These are phyloP conservation scores for Ceratocystis ficicola DNA, from an alignment of 2,329 filamentous ascomycete genomes.

Conservation along the genomic window DNA sequence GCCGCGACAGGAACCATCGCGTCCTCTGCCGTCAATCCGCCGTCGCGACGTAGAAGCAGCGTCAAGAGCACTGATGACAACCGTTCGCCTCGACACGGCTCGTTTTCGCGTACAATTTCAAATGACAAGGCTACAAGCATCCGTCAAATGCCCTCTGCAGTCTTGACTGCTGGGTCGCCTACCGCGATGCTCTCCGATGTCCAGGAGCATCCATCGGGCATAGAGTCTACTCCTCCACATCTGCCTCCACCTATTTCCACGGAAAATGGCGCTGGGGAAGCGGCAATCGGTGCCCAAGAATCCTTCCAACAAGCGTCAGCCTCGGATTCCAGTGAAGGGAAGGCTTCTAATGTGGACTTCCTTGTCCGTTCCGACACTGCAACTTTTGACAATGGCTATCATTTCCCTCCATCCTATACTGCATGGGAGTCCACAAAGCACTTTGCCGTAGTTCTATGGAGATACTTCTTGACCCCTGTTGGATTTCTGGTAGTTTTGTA, in stretches of 20 bases:
- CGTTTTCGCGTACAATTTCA: conserved; percentile 13
- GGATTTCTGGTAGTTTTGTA: conserved; percentile 71
- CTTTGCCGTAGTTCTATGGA: conserved; percentile 51
- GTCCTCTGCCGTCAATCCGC: conserved; percentile 29
- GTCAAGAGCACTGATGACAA: conserved; percentile 19
- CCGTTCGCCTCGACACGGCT: conserved; percentile 11
- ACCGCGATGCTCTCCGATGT: conserved; percentile 13
- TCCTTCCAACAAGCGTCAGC: neutral
- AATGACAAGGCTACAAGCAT: neutral
- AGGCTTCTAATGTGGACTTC: neutral
- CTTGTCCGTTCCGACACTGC: conserved; percentile 26
- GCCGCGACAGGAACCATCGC: conserved; percentile 37
- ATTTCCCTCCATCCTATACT: conserved; percentile 50
- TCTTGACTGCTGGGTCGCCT: neutral
- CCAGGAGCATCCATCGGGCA: conserved; percentile 15
- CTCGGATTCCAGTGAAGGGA: neutral
- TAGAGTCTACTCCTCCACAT: neutral
- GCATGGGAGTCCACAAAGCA: conserved; percentile 47
- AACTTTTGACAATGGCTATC: conserved; percentile 50
- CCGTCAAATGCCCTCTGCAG: conserved; percentile 14
- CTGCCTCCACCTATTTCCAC: neutral
- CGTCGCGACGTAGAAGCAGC: conserved; percentile 21
- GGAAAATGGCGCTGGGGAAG: neutral
- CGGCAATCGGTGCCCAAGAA: neutral
- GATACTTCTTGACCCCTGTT: conserved; percentile 60